These are phyloP conservation scores for Plasmodium knowlesi DNA, from an alignment of 169 alveolate species.

Conservation along the genomic window DNA sequence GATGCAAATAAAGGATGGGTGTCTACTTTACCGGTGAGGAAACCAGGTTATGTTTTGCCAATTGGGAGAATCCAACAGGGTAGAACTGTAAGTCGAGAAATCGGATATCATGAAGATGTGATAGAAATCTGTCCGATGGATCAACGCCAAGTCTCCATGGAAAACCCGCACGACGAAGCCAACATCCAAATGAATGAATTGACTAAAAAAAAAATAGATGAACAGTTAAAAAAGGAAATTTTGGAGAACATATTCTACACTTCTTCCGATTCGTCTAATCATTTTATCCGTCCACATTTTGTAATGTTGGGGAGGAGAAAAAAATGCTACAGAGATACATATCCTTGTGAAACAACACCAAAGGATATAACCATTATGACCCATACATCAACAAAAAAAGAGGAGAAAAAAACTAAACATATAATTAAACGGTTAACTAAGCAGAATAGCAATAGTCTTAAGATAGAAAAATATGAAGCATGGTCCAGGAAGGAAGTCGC, in stretches of 20 bases:
- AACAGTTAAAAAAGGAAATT: neutral
- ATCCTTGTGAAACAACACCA: neutral
- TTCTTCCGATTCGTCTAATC: slow-evolving; percentile 6
- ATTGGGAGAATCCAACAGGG: neutral
- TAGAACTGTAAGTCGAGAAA: neutral
- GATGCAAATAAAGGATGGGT: neutral
- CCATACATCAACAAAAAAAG: neutral
- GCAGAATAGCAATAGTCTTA: neutral
- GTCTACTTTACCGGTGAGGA: neutral
- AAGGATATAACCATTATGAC: neutral
- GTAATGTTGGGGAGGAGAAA: neutral
- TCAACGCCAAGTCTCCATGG: neutral
- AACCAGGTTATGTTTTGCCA: neutral
- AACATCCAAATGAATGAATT: neutral
- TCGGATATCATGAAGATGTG: neutral
- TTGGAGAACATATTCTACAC: neutral
- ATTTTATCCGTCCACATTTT: neutral
- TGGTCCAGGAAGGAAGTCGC: slow-evolving; percentile 51
- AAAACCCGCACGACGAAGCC: neutral
- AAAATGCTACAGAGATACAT: neutral
- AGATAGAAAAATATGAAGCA: slow-evolving; percentile 28
- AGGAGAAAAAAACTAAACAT: neutral
- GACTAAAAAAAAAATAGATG: neutral
- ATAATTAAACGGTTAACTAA: neutral
- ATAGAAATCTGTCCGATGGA: neutral